Conservation (phyloP, 2,329 filamentous ascomycete species). For the Trichoderma simmonsii region DNA sequence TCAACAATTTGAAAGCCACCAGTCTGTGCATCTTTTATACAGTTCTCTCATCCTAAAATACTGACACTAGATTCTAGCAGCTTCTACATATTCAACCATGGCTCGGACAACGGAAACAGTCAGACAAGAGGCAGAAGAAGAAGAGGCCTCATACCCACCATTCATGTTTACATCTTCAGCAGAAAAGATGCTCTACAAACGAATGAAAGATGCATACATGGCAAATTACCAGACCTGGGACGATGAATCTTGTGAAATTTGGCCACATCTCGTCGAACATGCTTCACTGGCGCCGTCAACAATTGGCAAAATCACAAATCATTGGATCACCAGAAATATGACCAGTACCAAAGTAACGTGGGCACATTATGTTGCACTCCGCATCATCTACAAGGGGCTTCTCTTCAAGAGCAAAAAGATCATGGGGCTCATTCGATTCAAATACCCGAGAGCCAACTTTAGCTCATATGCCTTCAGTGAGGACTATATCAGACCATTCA, state of each 20-base stretch:
- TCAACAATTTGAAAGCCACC: not conserved
- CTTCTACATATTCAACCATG: not conserved
- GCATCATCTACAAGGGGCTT: constrained; percentile 12
- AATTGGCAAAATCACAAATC: constrained; percentile 14
- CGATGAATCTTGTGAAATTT: not conserved
- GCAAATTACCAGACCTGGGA: constrained; percentile 11
- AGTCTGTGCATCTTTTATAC: not conserved
- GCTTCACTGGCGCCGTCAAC: constrained; percentile 13
- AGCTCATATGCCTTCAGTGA: not conserved
- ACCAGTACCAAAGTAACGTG: constrained; percentile 6
- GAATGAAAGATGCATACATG: not conserved
- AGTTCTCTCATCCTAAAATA: not conserved
- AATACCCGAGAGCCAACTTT: constrained; percentile 14
- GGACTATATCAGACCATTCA: not conserved
- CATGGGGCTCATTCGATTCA: not conserved
- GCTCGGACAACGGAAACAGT: not conserved
- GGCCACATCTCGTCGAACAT: constrained; percentile 14
- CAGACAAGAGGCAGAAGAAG: not conserved
- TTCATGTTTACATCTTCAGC: not conserved
- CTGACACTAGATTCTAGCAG: not conserved
- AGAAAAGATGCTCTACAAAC: constrained; percentile 7
- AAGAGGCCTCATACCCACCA: not conserved
- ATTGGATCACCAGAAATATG: not conserved
- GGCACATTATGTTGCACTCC: constrained; percentile 10
- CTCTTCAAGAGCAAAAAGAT: constrained; percentile 12